Evolutionary conservation across 2,329 filamentous ascomycete genomes (phyloP).

Genomic region (Dichotomopilus funicola): DNA sequence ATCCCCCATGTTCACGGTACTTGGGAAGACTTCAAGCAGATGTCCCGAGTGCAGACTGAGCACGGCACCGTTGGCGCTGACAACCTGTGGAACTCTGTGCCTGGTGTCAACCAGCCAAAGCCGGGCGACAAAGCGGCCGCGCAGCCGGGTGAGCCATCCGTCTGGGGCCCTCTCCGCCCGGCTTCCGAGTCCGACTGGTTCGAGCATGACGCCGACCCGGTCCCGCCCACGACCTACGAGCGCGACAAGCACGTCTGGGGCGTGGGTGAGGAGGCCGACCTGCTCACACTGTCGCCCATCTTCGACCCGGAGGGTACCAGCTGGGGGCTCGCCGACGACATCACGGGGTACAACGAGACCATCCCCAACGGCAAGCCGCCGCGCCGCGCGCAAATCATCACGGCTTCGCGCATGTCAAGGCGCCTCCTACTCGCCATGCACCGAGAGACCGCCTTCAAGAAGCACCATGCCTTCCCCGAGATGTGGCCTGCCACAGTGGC

Average conservation of each 20-base stretch:
- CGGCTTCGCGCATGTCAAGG: constrained; percentile 74
- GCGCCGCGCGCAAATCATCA: constrained; percentile 82
- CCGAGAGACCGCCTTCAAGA: constrained; percentile 74
- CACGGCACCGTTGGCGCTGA: constrained; percentile 59
- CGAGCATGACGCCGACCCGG: constrained; percentile 64
- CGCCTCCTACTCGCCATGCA: constrained; percentile 83
- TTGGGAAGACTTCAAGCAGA: constrained; percentile 75
- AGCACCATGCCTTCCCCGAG: constrained; percentile 88
- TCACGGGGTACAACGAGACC: constrained; percentile 72
- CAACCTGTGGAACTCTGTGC: constrained; percentile 57
- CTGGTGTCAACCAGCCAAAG: constrained; percentile 29
- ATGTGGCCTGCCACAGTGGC: constrained; percentile 92
- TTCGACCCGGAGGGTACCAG: constrained; percentile 84
- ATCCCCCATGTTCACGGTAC: constrained; percentile 67
- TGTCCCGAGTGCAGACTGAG: constrained; percentile 69
- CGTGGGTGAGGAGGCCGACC: constrained; percentile 81
- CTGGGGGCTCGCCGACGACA: constrained; percentile 76
- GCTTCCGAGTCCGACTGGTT: constrained; percentile 63
- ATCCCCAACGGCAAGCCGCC: constrained; percentile 53
- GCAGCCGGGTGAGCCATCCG: constrained; percentile 48
- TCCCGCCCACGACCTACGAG: constrained; percentile 64
- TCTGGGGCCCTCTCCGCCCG: constrained; percentile 81
- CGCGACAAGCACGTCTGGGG: constrained; percentile 83
- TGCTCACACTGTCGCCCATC: constrained; percentile 86
- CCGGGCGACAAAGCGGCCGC: constrained; percentile 25